Conservation (phyloP, 106 monocot genomes). For the Phalaenopsis equestris region DNA sequence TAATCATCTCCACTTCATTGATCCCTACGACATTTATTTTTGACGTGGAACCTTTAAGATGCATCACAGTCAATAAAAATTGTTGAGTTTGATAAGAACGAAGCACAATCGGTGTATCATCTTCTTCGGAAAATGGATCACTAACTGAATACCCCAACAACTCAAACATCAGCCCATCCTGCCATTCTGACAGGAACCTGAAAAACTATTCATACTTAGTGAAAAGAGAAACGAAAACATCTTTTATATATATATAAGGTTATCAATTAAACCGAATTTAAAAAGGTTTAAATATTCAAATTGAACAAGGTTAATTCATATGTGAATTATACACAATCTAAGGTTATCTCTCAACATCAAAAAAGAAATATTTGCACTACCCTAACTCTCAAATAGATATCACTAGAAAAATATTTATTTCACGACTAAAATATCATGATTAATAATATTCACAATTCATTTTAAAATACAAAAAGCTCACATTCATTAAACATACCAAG, state of each 20-base stretch:
- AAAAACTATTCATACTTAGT: slow-evolving; percentile 19
- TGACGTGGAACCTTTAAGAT: slow-evolving; percentile 75
- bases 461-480: background rate
- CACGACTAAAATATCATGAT: too few species aligned
- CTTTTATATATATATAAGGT: too few species aligned
- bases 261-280: too few species aligned
- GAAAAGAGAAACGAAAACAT: background rate
- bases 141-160: slow-evolving; percentile 88
- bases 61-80: slow-evolving; percentile 74
- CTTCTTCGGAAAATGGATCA: slow-evolving; percentile 80
- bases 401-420: too few species aligned
- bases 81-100: slow-evolving; percentile 89
- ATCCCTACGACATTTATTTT: slow-evolving; percentile 82
- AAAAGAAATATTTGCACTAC: too few species aligned
- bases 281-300: too few species aligned
- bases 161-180: slow-evolving; percentile 86
- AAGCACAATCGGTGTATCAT: slow-evolving; percentile 94
- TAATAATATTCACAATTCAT: too few species aligned
- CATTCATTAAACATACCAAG: background rate
- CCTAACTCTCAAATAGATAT: too few species aligned
- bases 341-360: too few species aligned
- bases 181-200: slow-evolving; percentile 95
- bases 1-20: slow-evolving; percentile 88
- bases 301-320: too few species aligned
- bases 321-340: too few species aligned